Evolutionary conservation across 176 grass and related monocot genomes (phyloP).

Genomic region (Luzula sylvatica): DNA sequence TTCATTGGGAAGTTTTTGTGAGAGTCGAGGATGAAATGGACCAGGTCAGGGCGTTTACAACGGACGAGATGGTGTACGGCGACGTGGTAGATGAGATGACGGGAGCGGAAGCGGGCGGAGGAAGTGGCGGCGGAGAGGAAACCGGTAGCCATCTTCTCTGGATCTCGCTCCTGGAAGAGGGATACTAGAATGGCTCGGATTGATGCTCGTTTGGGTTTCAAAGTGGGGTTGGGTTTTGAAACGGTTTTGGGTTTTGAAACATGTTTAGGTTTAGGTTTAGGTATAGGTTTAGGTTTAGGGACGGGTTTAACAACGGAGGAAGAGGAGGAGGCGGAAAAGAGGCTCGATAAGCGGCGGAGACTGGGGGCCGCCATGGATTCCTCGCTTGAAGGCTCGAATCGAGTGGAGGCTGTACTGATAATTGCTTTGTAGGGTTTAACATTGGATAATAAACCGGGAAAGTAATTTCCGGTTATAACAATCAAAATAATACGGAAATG

Average conservation of each 20-base stretch:
- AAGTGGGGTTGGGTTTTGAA: not conserved
- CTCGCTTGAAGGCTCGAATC: not conserved
- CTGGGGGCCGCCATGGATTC: not conserved
- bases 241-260: not conserved
- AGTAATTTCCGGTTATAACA: no score
- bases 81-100: conserved; percentile 32
- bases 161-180: conserved; percentile 25
- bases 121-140: conserved; percentile 32
- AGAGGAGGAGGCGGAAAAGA: not conserved
- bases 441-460: no score
- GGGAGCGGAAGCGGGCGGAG: conserved; percentile 25
- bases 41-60: conserved; percentile 23
- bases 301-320: not conserved
- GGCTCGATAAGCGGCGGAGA: conserved; percentile 18
- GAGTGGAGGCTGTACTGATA: no score
- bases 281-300: not conserved
- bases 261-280: not conserved
- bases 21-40: conserved; percentile 37
- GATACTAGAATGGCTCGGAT: not conserved
- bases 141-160: conserved; percentile 38
- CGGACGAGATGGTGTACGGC: conserved; percentile 32
- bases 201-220: not conserved
- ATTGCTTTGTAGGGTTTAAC: no score
- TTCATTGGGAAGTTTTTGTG: conserved; percentile 43
- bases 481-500: no score